Percentiles rank a stretch among this genome's conserved stretches.
Conservation (phyloP, 257 asterid genomes). For the Mitragyna speciosa region DNA sequence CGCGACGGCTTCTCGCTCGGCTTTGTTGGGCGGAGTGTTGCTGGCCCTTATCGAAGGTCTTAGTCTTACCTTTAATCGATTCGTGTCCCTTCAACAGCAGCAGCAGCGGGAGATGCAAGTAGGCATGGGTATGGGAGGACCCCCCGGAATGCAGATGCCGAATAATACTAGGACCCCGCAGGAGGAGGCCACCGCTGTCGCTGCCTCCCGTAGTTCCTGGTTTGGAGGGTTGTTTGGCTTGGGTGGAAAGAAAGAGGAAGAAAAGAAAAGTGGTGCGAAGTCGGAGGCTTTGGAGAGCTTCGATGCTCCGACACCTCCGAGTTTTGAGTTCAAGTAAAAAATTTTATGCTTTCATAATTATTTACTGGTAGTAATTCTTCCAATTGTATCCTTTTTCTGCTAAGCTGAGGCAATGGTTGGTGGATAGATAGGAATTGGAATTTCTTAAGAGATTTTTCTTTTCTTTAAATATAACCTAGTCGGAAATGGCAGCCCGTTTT, state of each 20-base stretch:
- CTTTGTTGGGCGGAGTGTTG: slow-evolving; percentile 34
- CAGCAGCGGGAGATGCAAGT: slow-evolving; percentile 14
- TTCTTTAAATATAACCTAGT: too few species aligned
- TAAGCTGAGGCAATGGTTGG: too few species aligned
- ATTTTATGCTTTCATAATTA: neutral
- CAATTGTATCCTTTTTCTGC: too few species aligned
- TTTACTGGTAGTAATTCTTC: neutral
- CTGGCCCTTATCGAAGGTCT: slow-evolving; percentile 40
- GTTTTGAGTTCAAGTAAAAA: slow-evolving; percentile 31
- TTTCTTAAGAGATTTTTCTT: too few species aligned
- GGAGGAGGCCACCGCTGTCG: neutral
- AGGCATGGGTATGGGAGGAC: slow-evolving; percentile 5
- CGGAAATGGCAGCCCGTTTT: too few species aligned
- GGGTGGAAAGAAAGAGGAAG: slow-evolving; percentile 19
- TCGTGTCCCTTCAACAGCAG: slow-evolving; percentile 20
- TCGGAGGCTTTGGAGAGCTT: slow-evolving; percentile 36
- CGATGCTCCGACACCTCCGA: slow-evolving; percentile 31
- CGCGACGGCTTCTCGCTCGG: slow-evolving; percentile 23
- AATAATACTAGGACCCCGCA: neutral
- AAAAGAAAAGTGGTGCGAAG: slow-evolving; percentile 13
- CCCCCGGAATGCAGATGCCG: slow-evolving; percentile 14
- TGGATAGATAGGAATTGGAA: neutral
- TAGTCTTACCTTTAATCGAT: slow-evolving; percentile 33
- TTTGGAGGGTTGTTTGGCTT: slow-evolving; percentile 34
- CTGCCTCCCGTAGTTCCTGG: slow-evolving; percentile 16